Base-by-base conservation (phyloP, 148 eudicot species). In the Polygonum aviculare region DNA sequence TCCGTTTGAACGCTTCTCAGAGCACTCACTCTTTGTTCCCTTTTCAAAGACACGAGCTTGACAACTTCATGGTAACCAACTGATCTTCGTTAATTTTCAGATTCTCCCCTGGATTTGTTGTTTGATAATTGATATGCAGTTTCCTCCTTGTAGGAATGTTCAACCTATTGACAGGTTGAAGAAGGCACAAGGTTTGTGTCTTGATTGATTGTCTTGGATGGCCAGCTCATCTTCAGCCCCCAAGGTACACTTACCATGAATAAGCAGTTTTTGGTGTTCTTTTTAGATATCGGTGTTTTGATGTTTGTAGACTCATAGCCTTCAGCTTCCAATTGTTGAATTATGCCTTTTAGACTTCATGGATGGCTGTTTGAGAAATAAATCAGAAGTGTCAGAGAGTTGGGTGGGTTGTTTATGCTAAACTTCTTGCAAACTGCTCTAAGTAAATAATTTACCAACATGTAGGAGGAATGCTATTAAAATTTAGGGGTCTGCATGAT, bases 131-230 rank as follows among this genome's bases (percentile, higher is more conserved):
- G 3, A 22, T 10, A 38, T 49, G 76, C 12, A 49, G 21, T 69
- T 74, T 48, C 22, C 71, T 70, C 18, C 74, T 33, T 78, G 80
- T 78, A 94, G 98, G 89, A 88, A 92, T 81, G 96, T 97, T 79
- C 82, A 90, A 88, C 99, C 99, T n/a, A 69, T 89, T 76, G 94
- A 83, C 79, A 87, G 89, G 80, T 77, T 95, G 82, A 89, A 95
- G 86, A 88, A 87, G 84, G 91, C 91, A 4, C 82, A 84, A 65
- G 80, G 75, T 33, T 62, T 87, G 71, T 93, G 93, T 80, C 83
- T 84, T 44, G 87, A 93, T 78, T 85, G 94, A 79, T 45, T 93
- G 76, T 79, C 85, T 2, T 77, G 75, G 57, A 78, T 82, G 47
- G 80, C 86, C 12, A 72, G 78, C 74, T 81, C 81, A 33, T 84